Evolutionary conservation across 176 grass and related monocot species (phyloP).

Genomic region (Guadua angustifolia): DNA sequence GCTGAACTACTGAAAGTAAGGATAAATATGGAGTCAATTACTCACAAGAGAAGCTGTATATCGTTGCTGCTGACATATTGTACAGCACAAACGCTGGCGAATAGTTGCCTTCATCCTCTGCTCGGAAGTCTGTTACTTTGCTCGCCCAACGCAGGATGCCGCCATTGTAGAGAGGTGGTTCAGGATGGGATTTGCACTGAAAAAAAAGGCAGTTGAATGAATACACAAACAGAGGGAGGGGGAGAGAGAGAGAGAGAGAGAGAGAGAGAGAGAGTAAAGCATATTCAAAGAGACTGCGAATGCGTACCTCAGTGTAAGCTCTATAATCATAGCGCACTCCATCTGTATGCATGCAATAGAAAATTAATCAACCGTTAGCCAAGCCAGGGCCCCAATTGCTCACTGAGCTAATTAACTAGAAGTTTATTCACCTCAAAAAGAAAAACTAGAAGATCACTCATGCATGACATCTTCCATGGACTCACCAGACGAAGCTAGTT

Average conservation of each 20-base stretch:
- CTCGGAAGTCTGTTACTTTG: slow-evolving; percentile 44
- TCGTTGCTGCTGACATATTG: slow-evolving; percentile 62
- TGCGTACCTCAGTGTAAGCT: slow-evolving; percentile 44
- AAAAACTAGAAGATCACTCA: background rate
- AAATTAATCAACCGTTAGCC: background rate
- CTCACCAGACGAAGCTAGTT: slow-evolving; percentile 41
- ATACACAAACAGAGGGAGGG: background rate
- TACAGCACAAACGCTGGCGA: slow-evolving; percentile 77
- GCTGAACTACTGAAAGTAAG: background rate
- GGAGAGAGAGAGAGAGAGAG: no score
- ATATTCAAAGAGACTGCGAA: background rate
- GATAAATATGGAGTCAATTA: background rate
- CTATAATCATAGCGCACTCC: slow-evolving; percentile 47
- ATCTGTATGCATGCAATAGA: slow-evolving; percentile 28
- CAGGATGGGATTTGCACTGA: slow-evolving; percentile 83
- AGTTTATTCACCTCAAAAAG: no score
- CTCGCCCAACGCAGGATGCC: slow-evolving; percentile 65
- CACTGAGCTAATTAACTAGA: background rate
- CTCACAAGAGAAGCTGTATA: slow-evolving; percentile 94
- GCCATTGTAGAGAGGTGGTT: slow-evolving; percentile 79
- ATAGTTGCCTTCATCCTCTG: slow-evolving; percentile 63
- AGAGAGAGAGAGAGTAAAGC: no score
- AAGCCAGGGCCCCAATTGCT: background rate
- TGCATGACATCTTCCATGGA: background rate
- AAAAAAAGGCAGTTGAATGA: no score